Percentiles rank a stretch among this genome's conserved stretches.
phyloP scores from a whole-genome alignment of 768 basidiomycete genomes.

The Naganishia onofrii region DNA sequence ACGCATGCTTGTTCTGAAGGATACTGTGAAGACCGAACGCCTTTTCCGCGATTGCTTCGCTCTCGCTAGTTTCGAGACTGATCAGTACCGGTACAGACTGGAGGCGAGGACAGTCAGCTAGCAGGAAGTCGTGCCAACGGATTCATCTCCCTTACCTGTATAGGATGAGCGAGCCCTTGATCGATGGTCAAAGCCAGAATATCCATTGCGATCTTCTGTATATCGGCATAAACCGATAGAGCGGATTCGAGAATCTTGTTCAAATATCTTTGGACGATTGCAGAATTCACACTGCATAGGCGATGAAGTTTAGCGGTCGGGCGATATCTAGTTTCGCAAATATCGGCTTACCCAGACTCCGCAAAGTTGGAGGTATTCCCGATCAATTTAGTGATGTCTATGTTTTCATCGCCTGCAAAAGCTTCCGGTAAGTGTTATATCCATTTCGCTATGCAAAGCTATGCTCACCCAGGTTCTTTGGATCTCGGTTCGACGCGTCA shows the following conservation, averaged over 20 bases:
- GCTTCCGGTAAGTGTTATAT: background rate
- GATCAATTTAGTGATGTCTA: slow-evolving; percentile 85
- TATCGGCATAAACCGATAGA: slow-evolving; percentile 65
- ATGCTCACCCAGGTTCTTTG: slow-evolving; percentile 46
- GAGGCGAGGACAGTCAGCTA: background rate
- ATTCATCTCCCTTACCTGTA: slow-evolving; percentile 61
- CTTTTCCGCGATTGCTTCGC: slow-evolving; percentile 62
- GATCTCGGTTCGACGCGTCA: background rate
- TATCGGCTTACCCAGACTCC: slow-evolving; percentile 77
- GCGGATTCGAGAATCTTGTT: slow-evolving; percentile 76
- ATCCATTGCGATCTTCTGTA: slow-evolving; percentile 81
- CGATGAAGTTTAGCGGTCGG: background rate
- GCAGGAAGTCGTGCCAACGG: background rate
- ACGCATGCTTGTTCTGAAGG: slow-evolving; percentile 82
- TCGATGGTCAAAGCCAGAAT: slow-evolving; percentile 88
- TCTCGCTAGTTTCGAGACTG: slow-evolving; percentile 83
- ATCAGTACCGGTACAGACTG: slow-evolving; percentile 89
- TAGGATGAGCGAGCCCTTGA: slow-evolving; percentile 91
- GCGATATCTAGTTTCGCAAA: background rate
- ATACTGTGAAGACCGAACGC: slow-evolving; percentile 77
- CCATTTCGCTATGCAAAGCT: background rate
- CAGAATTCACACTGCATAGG: slow-evolving; percentile 66
- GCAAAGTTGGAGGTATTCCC: slow-evolving; percentile 95
- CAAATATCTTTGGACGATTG: slow-evolving; percentile 89
- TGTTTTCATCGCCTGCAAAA: background rate